phyloP scores from a whole-genome alignment of 2,329 filamentous ascomycete species.

The Epichloe aotearoae region DNA sequence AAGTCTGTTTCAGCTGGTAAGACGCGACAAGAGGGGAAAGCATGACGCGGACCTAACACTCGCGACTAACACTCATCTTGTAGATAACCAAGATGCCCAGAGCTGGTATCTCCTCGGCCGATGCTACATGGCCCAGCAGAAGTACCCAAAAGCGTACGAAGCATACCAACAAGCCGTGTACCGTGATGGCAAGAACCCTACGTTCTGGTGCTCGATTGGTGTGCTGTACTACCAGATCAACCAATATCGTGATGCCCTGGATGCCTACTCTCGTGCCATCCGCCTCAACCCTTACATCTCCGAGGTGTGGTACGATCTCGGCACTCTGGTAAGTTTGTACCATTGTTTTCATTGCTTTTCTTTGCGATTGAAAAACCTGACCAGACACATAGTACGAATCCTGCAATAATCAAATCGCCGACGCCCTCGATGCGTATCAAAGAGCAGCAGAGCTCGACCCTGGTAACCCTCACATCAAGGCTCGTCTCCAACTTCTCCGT shows the following conservation, averaged over 20 bases:
- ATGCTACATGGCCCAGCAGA: constrained; percentile 99
- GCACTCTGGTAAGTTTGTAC: constrained; percentile 57
- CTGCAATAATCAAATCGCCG: constrained; percentile 96
- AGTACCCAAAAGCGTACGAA: constrained; percentile 97
- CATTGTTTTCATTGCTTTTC: constrained; percentile 21
- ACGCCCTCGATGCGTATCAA: constrained; percentile 91
- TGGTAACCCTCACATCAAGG: constrained; percentile 89
- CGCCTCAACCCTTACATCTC: constrained; percentile 96
- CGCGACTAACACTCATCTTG: background rate
- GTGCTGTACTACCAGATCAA: constrained; percentile 99
- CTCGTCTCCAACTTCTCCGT: constrained; percentile 76
- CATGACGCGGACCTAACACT: background rate
- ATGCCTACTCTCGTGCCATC: constrained; percentile 94
- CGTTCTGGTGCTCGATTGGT: constrained; percentile 98
- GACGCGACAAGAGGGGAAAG: constrained; percentile 15
- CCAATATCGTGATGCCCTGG: constrained; percentile 93
- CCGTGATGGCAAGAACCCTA: constrained; percentile 91
- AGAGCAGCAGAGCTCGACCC: constrained; percentile 91
- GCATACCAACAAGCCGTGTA: constrained; percentile 98
- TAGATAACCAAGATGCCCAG: constrained; percentile 88
- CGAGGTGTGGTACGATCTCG: constrained; percentile 97
- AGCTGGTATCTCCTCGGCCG: constrained; percentile 97
- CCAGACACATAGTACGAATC: constrained; percentile 64
- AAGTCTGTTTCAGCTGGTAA: constrained; percentile 87
- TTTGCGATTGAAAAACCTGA: background rate